Base-by-base conservation (phyloP, 2,329 filamentous ascomycete species). In the Venturia pyrina region DNA sequence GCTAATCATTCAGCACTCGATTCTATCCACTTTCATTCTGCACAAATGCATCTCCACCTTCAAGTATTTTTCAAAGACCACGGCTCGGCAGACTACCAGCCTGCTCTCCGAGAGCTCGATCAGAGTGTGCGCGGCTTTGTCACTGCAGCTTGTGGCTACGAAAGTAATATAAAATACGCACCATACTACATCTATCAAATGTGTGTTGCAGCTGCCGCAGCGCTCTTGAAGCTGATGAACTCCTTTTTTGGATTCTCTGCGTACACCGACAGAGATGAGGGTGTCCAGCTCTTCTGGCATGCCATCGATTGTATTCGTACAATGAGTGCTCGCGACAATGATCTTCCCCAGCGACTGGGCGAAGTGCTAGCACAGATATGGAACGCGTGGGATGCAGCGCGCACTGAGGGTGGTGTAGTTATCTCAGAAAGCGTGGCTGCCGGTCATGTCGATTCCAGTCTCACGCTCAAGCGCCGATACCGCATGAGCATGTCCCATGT, bases 301-400 rank as follows among this genome's bases (percentile, higher is more conserved):
- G 89, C 89, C 1, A 87, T 93, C 64, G 81, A 82, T 57, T 85
- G 86, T 5, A 87, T 93, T 62, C 83, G 90, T 43, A 83, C 84
- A 63, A 89, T 90, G 61, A 91, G 89, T 69, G 87, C 93, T 21
- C 84, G 87, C 56, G 84, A 87, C 68, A 93, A 93, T 71, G 90
- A 95, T 72, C 81, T 95, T 13, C 87, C 90, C 65, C 90, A 89
- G 81, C 85, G 90, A 41, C 81, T 93, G 67, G 89, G 89, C 2
- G 90, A 93, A 77, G 83, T 95, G n/a, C 89, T 93, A 81, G 89
- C 90, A 6, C 90, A 93, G 77, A 88, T 95, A 75, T 95, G 89
- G 89, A 90, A 91, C 70, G 88, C 60, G 11, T 65, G 63, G 37
- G 63, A 64, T 43, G 43, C 63, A 19, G 56, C 34, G 6, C 64